Percentiles rank a stretch among this genome's conserved stretches.
These are phyloP conservation scores for Hura crepitans DNA, from an alignment of 441 rosid species.

Conservation along the genomic window DNA sequence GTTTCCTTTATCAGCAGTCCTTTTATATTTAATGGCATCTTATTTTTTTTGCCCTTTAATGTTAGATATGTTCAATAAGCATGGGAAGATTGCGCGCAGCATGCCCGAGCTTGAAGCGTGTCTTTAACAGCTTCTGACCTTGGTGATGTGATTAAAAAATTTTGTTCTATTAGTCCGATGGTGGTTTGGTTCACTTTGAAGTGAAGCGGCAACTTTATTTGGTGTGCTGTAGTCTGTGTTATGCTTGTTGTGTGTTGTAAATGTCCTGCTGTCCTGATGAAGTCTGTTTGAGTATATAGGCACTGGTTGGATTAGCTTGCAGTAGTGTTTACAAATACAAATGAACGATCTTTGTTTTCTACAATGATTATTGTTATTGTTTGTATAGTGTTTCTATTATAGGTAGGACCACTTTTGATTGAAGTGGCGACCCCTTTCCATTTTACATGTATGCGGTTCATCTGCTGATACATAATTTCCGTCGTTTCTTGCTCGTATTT, in stretches of 20 bases:
- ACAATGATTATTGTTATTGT: neutral
- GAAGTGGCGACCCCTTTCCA: neutral
- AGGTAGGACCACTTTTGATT: too few species aligned
- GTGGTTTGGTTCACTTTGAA: slow-evolving; percentile 10
- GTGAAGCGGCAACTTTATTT: slow-evolving; percentile 19
- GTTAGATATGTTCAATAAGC: slow-evolving; percentile 64
- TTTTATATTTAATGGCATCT: neutral
- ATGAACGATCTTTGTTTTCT: slow-evolving; percentile 23
- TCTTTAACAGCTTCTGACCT: slow-evolving; percentile 54
- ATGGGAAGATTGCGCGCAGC: slow-evolving; percentile 62
- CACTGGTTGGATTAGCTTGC: slow-evolving; percentile 20
- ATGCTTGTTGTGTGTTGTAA: slow-evolving; percentile 27
- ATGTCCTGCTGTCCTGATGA: slow-evolving; percentile 17
- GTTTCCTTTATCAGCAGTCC: neutral
- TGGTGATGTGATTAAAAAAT: slow-evolving; percentile 20
- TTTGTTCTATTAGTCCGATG: neutral
- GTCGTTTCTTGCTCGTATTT: too few species aligned
- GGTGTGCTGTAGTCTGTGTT: slow-evolving; percentile 13
- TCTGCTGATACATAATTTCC: too few species aligned
- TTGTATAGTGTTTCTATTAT: neutral
- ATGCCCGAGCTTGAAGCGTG: slow-evolving; percentile 85
- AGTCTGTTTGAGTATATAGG: slow-evolving; percentile 24
- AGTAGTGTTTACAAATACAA: slow-evolving; percentile 16
- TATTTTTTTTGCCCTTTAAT: neutral
- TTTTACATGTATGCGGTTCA: too few species aligned